Evolutionary conservation across 768 basidiomycete genomes (phyloP), one percentile per base, ranked within the genome.

Genomic region (Tulasnella sp.): DNA sequence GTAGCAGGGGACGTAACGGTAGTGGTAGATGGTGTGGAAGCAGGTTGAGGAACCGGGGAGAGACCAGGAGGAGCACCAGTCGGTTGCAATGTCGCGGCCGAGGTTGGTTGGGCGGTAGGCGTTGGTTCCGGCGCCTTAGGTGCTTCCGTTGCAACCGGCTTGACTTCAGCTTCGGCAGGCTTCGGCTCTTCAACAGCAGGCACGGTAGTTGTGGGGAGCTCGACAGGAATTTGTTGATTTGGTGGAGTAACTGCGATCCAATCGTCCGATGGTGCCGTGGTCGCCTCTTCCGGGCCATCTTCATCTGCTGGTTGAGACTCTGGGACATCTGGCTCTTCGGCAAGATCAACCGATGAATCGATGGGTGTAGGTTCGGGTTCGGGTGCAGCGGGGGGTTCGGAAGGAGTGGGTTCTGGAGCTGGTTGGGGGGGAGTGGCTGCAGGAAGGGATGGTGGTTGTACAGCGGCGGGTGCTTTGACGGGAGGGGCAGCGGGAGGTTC

Each of bases 371-470:
- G 48, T 42, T 69, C 74, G 64, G 64, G 37, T 50, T 74, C 79
- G 12, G 28, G 75, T 69, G 79, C 82, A 77, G 83, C 83, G 75
- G 88, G 76, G 18, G 80, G 64, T 54, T 79, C 81, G 42, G 48
- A 24, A n/a, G 37, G 41, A 58, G 54, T 40, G 20, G 82, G 89
- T 75, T 93, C 93, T 72, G 44, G 1, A 60, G 41, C 16, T 42
- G 34, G 24, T 31, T 50, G 28, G 18, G 48, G 31, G n/a, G 77
- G 34, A n/a, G 60, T n/a, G 11, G 73, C 2, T 28, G 78, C 46
- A 20, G 84, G 82, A 80, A 83, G 78, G 48, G 82, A 72, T 78
- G 86, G 84, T 77, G 86, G 84, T 24, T 85, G 83, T 50, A 84
- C 83, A 16, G 87, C 81, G 44, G 84, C 81, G 76, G 86, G 80